phyloP scores from a whole-genome alignment of 2,329 filamentous ascomycete species.

The Penicillium sp. region DNA sequence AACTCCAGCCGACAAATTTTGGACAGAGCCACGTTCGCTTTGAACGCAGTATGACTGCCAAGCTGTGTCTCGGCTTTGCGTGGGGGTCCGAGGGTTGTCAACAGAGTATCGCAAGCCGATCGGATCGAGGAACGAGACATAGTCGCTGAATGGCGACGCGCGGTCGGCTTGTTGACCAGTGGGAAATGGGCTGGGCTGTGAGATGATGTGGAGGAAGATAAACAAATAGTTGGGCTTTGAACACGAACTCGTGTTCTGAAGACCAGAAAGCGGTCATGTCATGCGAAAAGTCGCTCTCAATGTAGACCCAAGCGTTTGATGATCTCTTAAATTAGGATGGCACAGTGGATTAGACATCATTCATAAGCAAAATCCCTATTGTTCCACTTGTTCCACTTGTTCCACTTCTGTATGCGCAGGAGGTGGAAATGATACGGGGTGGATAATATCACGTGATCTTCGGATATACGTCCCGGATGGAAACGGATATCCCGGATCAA shows the following conservation, averaged over 20 bases:
- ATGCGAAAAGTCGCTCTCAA: neutral
- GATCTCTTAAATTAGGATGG: neutral
- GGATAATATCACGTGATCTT: constrained; percentile 10
- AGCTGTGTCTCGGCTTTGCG: neutral
- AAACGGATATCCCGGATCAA: constrained; percentile 14
- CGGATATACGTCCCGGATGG: constrained; percentile 15
- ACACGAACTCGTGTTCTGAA: neutral
- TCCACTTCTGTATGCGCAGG: neutral
- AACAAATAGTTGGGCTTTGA: too few relatives aligned
- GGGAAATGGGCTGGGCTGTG: too few relatives aligned
- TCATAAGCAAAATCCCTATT: neutral
- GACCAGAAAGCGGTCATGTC: neutral
- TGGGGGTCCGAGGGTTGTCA: neutral
- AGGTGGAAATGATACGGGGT: too few relatives aligned
- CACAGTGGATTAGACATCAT: neutral
- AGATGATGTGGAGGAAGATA: neutral
- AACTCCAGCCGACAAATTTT: neutral
- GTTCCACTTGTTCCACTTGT: neutral
- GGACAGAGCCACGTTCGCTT: neutral
- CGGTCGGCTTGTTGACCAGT: neutral
- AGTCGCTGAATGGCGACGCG: neutral
- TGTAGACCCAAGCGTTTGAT: too few relatives aligned
- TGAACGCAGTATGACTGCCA: neutral
- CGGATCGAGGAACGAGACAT: neutral
- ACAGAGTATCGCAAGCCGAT: constrained; percentile 1